Base-by-base conservation (phyloP, 306 rosid species). In the Lotus japonicus region DNA sequence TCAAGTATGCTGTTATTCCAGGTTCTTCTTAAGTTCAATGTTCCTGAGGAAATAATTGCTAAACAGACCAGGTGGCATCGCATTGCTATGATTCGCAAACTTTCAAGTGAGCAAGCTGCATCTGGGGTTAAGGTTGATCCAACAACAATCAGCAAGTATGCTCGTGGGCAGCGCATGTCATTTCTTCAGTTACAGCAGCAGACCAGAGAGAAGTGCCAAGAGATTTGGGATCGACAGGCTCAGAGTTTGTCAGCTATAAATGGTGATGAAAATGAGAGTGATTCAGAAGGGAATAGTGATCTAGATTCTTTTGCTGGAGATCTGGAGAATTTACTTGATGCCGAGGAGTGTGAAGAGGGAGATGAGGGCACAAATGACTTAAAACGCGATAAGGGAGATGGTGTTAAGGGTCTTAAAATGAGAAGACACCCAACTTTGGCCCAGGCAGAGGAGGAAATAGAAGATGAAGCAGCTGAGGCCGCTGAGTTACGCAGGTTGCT, bases 81-180 rank as follows among this genome's bases (percentile, higher is more conserved):
- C 66, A 92, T 92, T 80, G 98, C 98, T 54, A 90, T 90, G 98
- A 92, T 92, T 78, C 97, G 98, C 55, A 92, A 89, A 83, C 98
- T 90, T 69, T 92, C 97, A 64, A 92, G 98, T 71, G 98, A 92
- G 79, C 98, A 92, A 80, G 97, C 98, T 62, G 90, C 92, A 79
- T 80, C 97, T 70, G 98, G 97, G 62, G 96, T 92, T 55, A 86
- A 92, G 83, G 95, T 92, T 65, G 98, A 92, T 79, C 91, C 96
- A 54, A 88, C 96, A 26, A 92, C 98, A 57, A 92, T 92, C 69
- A 87, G 87, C 74, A 92, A 92, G 70, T 92, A 92, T 84, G 98
- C 98, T 17, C 98, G 98, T 75, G 98, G 98, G 31, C 98, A 92
- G 73, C 86, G 98, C 13, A 92, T 92, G 97, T 92, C 98, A 68